Base-by-base conservation (phyloP, 768 basidiomycete species). In the Phylloporus sp. region DNA sequence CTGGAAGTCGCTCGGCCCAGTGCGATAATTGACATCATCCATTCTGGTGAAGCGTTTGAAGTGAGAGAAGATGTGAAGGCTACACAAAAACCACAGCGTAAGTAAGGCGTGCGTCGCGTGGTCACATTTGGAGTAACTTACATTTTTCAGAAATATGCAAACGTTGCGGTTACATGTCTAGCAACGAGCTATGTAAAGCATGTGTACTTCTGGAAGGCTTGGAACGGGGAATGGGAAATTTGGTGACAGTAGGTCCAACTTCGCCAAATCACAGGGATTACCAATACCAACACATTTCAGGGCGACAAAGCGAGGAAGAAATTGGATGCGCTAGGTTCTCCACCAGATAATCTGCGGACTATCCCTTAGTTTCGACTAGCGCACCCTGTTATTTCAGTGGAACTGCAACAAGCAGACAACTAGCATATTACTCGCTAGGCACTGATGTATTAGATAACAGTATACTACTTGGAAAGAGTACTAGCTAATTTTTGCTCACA, bases 1-100 rank as follows among this genome's bases (percentile, higher is more conserved):
- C 77, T 98, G 13, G 97, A 99, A 73, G 91, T 88, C 0, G 87
- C 94, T 20, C 80, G 97, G 12, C 95, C 97, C 0, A 92, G 88
- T 62, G 91, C 91, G 1, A 97, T 99, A 58, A 91, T 99, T 55
- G 97, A 99, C 67, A 95, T 98, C 54, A 97, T 98, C 26, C 92
- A 97, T 68, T 94, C 90, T 0, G 95, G 95, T 7, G 95, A 97
- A 65, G 86, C 89, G 2, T 94, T 94, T 60, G 90, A 92, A 64
- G 74, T 95, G 20, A 82, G 80, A 56, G 87, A 91, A 42, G 88
- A 88, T 56, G 81, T 95, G n/a, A 90, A 85, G 63, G 85, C 84
- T 12, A 80, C 80, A 0, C 88, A 93, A 67, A 92, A 92, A 66
- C 69, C 76, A 26, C 90, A 94, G 69, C 90, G 94, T 95, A 70